Evolutionary conservation across 2,329 filamentous ascomycete genomes (phyloP).

Genomic region (Calonectria hawksworthii): DNA sequence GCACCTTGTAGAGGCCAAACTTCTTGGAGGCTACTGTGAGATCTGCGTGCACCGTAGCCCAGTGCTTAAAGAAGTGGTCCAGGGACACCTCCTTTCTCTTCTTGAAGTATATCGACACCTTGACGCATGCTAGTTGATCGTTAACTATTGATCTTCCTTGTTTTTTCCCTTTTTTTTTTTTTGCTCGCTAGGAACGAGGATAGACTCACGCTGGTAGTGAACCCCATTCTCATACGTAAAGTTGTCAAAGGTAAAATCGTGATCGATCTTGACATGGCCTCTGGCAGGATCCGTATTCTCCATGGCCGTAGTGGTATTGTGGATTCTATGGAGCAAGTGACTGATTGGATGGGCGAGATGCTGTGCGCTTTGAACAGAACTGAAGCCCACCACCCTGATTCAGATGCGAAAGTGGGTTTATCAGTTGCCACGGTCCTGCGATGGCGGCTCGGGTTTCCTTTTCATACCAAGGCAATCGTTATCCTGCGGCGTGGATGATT

Average conservation of each 20-base stretch:
- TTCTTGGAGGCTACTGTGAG: slow-evolving; percentile 32
- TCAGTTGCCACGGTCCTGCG: background rate
- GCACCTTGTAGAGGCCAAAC: slow-evolving; percentile 33
- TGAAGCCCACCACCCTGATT: background rate
- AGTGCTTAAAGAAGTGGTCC: slow-evolving; percentile 37
- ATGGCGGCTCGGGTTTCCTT: background rate
- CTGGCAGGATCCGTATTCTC: slow-evolving; percentile 4
- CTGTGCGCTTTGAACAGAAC: background rate
- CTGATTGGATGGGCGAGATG: background rate
- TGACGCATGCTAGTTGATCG: slow-evolving; percentile 29
- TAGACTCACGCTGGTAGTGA: slow-evolving; percentile 32
- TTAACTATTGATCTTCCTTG: background rate
- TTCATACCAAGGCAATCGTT: background rate
- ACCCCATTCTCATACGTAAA: slow-evolving; percentile 33
- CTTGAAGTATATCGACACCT: slow-evolving; percentile 35
- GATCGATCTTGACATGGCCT: slow-evolving; percentile 30
- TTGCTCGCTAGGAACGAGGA: background rate
- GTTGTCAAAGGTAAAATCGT: slow-evolving; percentile 32
- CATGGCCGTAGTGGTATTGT: background rate
- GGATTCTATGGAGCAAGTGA: background rate
- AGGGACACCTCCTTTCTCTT: slow-evolving; percentile 31
- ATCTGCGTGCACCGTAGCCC: slow-evolving; percentile 35
- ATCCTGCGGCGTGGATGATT: background rate
- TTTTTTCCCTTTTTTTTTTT: background rate
- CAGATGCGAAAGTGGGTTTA: background rate